Conservation (phyloP, 2,329 filamentous ascomycete genomes). For the Fragosphaeria purpurea region DNA sequence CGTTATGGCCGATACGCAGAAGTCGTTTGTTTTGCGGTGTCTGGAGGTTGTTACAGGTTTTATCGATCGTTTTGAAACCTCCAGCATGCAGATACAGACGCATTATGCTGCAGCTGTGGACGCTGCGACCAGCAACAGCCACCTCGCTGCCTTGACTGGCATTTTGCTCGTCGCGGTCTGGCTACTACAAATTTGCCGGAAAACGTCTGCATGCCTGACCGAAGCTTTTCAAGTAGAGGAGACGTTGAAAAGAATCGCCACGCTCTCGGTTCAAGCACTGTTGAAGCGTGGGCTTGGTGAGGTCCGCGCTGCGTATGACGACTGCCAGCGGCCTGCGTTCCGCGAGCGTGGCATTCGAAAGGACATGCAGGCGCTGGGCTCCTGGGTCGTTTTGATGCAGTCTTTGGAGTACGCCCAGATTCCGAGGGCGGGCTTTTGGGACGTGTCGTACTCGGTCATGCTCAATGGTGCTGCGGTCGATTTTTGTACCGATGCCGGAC, state of each 20-base stretch:
- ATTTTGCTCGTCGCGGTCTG: slow-evolving; percentile 28
- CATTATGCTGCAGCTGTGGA: background rate
- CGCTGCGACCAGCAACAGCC: slow-evolving; percentile 14
- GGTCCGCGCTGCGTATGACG: slow-evolving; percentile 36
- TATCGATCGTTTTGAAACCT: slow-evolving; percentile 21
- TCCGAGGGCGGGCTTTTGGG: slow-evolving; percentile 50
- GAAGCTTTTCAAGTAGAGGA: slow-evolving; percentile 38
- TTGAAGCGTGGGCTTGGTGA: slow-evolving; percentile 30
- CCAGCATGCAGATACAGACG: background rate
- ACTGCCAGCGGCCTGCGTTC: slow-evolving; percentile 33
- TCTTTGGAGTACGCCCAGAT: slow-evolving; percentile 40
- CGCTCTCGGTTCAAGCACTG: slow-evolving; percentile 29
- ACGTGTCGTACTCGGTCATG: slow-evolving; percentile 38
- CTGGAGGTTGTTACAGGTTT: slow-evolving; percentile 34
- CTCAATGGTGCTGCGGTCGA: slow-evolving; percentile 21
- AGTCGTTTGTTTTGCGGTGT: slow-evolving; percentile 33
- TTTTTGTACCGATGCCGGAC: slow-evolving; percentile 30
- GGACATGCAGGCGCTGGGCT: slow-evolving; percentile 34
- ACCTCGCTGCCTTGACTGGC: slow-evolving; percentile 20
- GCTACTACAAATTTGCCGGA: slow-evolving; percentile 33
- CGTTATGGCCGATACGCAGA: slow-evolving; percentile 21
- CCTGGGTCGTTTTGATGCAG: slow-evolving; percentile 51
- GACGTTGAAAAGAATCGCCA: slow-evolving; percentile 33
- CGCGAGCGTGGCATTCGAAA: slow-evolving; percentile 43
- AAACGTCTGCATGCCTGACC: slow-evolving; percentile 19